Evolutionary conservation across 768 basidiomycete species (phyloP).

Genomic region (Termitomyces sp.): DNA sequence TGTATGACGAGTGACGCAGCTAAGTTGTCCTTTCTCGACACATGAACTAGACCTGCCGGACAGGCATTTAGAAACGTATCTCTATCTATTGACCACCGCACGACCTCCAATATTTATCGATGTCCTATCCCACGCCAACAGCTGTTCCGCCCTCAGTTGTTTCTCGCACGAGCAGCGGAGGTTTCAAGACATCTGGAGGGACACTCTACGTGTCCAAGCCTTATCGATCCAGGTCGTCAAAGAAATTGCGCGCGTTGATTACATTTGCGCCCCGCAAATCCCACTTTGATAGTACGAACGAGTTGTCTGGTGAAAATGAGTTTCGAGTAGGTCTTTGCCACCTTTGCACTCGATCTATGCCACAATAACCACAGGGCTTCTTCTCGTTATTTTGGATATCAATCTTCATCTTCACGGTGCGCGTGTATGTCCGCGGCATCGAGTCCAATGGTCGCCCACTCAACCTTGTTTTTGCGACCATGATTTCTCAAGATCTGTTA

Average conservation of each 20-base stretch:
- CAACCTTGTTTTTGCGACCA: slow-evolving; percentile 73
- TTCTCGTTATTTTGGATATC: slow-evolving; percentile 94
- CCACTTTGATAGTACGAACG: slow-evolving; percentile 79
- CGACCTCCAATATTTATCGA: not conserved
- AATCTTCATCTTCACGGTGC: slow-evolving; percentile 75
- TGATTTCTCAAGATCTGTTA: slow-evolving; percentile 84
- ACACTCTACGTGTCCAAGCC: slow-evolving; percentile 74
- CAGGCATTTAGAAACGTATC: not conserved
- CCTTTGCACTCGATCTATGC: not conserved
- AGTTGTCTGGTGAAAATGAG: slow-evolving; percentile 69
- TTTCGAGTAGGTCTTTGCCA: slow-evolving; percentile 58
- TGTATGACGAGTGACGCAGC: not conserved
- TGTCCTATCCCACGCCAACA: not conserved
- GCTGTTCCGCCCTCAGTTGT: not conserved
- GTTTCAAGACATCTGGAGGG: slow-evolving; percentile 53
- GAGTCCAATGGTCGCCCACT: slow-evolving; percentile 77
- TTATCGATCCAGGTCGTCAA: slow-evolving; percentile 66
- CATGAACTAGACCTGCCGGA: not conserved
- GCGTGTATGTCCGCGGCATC: slow-evolving; percentile 73
- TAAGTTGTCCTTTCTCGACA: not conserved
- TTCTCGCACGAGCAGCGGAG: slow-evolving; percentile 24
- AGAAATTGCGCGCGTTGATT: slow-evolving; percentile 76
- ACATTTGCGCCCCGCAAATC: slow-evolving; percentile 86
- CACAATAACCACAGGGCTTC: slow-evolving; percentile 60
- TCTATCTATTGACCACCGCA: not conserved